Percentiles rank a stretch among this genome's conserved stretches.
These are phyloP conservation scores for Picea abies DNA, from an alignment of 83 land plant genomes.

Conservation along the genomic window DNA sequence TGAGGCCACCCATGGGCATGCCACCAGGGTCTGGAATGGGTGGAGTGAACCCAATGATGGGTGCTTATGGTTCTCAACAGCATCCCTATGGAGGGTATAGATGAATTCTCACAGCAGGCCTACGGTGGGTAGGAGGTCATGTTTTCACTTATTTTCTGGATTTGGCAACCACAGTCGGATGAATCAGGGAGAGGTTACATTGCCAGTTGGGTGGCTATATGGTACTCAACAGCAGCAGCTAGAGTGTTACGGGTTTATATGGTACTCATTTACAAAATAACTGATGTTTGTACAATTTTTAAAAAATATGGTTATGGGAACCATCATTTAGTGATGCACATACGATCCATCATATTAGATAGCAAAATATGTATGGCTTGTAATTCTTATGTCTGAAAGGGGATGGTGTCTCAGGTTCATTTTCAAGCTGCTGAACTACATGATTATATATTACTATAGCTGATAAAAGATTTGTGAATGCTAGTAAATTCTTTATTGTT, in stretches of 20 bases:
- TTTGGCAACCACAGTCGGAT: neutral
- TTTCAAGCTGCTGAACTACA: neutral
- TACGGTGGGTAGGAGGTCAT: too few species aligned
- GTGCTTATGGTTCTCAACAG: conserved; percentile 51
- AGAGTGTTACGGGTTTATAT: conserved; percentile 7
- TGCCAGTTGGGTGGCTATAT: neutral
- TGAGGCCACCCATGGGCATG: conserved; percentile 28
- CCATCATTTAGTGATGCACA: neutral
- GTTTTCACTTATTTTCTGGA: neutral
- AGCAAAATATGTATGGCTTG: conserved; percentile 12
- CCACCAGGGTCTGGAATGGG: conserved; percentile 39
- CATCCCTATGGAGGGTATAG: conserved; percentile 42
- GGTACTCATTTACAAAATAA: conserved; percentile 3
- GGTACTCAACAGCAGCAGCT: neutral
- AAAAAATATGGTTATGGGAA: too few species aligned
- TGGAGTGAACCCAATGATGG: conserved; percentile 59
- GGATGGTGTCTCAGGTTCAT: conserved; percentile 11
- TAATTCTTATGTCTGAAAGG: conserved; percentile 8
- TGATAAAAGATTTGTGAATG: conserved; percentile 6
- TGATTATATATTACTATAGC: conserved; percentile 7
- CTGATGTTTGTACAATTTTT: neutral
- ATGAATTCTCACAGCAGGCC: too few species aligned
- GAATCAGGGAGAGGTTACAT: neutral
- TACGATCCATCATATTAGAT: conserved; percentile 10
- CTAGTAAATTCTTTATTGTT: conserved; percentile 11